Conservation (phyloP, 805 yeast species). For the Candida maesae region DNA sequence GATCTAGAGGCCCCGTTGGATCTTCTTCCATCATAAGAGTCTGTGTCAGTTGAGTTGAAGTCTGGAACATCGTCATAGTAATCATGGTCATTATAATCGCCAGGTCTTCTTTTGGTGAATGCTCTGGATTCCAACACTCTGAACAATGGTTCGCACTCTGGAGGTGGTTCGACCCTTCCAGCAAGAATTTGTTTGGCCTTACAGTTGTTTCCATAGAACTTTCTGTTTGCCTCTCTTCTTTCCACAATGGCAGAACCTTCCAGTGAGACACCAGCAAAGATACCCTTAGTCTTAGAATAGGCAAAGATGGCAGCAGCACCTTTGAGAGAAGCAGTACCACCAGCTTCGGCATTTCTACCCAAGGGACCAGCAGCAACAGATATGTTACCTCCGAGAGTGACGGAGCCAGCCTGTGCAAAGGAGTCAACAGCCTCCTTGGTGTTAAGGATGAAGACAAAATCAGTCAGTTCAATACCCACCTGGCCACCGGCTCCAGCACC, state of each 20-base stretch:
- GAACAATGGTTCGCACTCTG: slow-evolving; percentile 83
- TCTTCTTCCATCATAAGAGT: slow-evolving; percentile 28
- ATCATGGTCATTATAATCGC: slow-evolving; percentile 47
- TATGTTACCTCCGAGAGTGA: slow-evolving; percentile 91
- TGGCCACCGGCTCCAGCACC: slow-evolving; percentile 99
- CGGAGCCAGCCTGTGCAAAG: slow-evolving; percentile 90
- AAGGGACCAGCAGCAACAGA: slow-evolving; percentile 97
- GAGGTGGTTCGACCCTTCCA: slow-evolving; percentile 91
- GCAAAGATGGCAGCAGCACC: slow-evolving; percentile 88
- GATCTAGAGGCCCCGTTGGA: slow-evolving; percentile 13
- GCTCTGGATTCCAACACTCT: slow-evolving; percentile 83
- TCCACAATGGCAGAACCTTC: slow-evolving; percentile 97
- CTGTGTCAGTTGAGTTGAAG: slow-evolving; percentile 21
- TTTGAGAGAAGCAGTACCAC: slow-evolving; percentile 86
- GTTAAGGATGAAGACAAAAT: slow-evolving; percentile 90
- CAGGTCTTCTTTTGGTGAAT: slow-evolving; percentile 53
- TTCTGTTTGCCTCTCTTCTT: slow-evolving; percentile 94
- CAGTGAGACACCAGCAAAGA: slow-evolving; percentile 94
- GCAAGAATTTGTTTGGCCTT: slow-evolving; percentile 82
- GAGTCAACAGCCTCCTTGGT: slow-evolving; percentile 85
- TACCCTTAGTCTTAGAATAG: slow-evolving; percentile 93
- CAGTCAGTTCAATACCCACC: slow-evolving; percentile 94
- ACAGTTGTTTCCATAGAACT: slow-evolving; percentile 85
- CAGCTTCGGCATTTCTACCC: slow-evolving; percentile 97
- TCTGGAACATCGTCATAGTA: slow-evolving; percentile 63